Base-by-base conservation (phyloP, 1,284 basidiomycete genomes). In the Cutaneotrichosporon dermatis region DNA sequence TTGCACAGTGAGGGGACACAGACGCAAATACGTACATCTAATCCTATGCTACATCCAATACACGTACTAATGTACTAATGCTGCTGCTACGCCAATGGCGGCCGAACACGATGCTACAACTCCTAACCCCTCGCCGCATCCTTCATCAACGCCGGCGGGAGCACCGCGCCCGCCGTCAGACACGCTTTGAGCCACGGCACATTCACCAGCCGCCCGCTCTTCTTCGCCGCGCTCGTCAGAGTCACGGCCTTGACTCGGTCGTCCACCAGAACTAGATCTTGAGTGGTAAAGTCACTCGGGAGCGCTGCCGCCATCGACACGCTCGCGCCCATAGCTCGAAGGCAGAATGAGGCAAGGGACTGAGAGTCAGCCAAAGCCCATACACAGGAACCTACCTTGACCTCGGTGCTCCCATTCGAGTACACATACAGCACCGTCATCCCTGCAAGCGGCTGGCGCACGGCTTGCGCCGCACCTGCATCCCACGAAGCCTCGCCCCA, bases 151-250 rank as follows among this genome's bases (percentile, higher is more conserved):
- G 15, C 16, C 3, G 50, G 16, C 37, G 56, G 49, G 3, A 61
- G 50, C 6, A 13, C 25, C 34, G 46, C 51, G 16, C 60, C 60
- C 11, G 57, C 16, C 7, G 54, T 34, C 3, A 93, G 78, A 68
- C 88, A 89, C 54, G 90, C 84, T 74, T 92, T 93, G 50, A 93
- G 83, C 90, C 90, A 92, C 59, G 82, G 78, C 10, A 74, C 69
- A 49, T 77, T 67, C 12, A 69, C 65, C 16, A 67, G 60, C 46
- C 67, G 68, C 4, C 66, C 67, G 36, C 59, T 45, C 11, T 50
- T 54, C 13, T 35, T 54, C 55, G 72, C 44, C 5, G 83, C 83
- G 37, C 80, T 72, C 33, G 73, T 73, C 8, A 67, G 13, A 9
- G 46, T 34, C 36, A 66, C 77, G 6, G 67, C 72, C 49, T 70